Conservation (phyloP, 2,329 filamentous ascomycete genomes). For the Stagonosporopsis cucurbitacearum region DNA sequence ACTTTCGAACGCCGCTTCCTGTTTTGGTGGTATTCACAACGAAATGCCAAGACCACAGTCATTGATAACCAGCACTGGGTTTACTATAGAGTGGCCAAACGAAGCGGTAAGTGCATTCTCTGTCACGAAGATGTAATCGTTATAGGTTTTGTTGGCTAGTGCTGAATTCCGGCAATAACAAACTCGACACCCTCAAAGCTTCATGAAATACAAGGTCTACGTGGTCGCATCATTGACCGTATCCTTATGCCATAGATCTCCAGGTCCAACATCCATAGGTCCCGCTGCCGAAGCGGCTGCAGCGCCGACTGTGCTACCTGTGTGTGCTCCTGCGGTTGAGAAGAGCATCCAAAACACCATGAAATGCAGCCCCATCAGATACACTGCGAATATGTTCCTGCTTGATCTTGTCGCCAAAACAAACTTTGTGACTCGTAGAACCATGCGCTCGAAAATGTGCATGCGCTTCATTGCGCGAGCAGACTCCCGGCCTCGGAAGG, state of each 20-base stretch:
- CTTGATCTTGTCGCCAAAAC: slow-evolving; percentile 89
- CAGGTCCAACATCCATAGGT: slow-evolving; percentile 34
- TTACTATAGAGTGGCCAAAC: background rate
- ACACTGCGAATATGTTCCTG: slow-evolving; percentile 90
- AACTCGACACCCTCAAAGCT: background rate
- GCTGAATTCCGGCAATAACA: background rate
- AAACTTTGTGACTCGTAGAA: slow-evolving; percentile 90
- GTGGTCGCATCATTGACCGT: slow-evolving; percentile 1
- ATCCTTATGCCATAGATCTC: slow-evolving; percentile 15
- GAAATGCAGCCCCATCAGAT: slow-evolving; percentile 87
- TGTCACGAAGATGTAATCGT: background rate
- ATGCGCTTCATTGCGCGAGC: slow-evolving; percentile 90
- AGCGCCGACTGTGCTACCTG: slow-evolving; percentile 28
- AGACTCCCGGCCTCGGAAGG: slow-evolving; percentile 92
- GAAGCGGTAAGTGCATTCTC: background rate
- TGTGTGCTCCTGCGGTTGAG: slow-evolving; percentile 67
- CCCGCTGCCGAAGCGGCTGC: slow-evolving; percentile 37
- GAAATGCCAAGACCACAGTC: slow-evolving; percentile 4
- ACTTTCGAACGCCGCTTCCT: slow-evolving; percentile 14
- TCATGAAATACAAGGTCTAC: background rate
- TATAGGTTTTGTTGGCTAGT: background rate
- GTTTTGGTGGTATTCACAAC: slow-evolving; percentile 10
- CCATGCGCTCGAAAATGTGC: slow-evolving; percentile 86
- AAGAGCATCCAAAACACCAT: slow-evolving; percentile 88
- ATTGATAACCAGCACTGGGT: background rate